Base-by-base conservation (phyloP, 2,329 filamentous ascomycete species). In the Pestalotiopsis sp. region DNA sequence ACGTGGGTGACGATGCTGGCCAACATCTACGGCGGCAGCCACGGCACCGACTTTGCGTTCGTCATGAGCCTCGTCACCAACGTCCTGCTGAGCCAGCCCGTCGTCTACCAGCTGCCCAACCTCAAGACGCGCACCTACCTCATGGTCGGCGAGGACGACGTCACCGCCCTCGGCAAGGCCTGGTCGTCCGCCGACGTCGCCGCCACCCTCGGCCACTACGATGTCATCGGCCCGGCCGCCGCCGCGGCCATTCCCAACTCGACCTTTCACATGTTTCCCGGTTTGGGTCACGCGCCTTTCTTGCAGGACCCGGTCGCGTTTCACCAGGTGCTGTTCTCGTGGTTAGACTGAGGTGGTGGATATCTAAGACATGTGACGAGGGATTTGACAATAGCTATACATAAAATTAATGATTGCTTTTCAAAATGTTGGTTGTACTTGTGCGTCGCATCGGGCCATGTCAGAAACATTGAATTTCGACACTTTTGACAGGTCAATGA, bases 1-100 rank as follows among this genome's bases (percentile, higher is more conserved):
- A 76, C 81, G 13, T 88, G 86, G 86, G 86, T 87, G 64, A 80
- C 82, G 58, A 88, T 88, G 87, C 80, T 87, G 17, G 79, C 82
- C 68, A 82, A 84, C 67, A 80, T 88, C 64, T 88, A 88, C 77
- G 71, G 80, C 66, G 82, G 85, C 6, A 78, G 79, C 36, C 69
- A 81, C 70, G 82, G 81, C 39, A 73, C 77, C 27, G 76, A 77
- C 41, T 88, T 83, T 69, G 78, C 83, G 17, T 82, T 76, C 66
- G 81, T 83, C 71, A 83, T 85, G 78, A 86, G 86, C 23, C 81
- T 81, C 58, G 80, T 84, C 17, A 85, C 85, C n/a, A 86, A 88
- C 72, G 83, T 86, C 78, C 82, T 88, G n/a, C 78, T 88, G 67
- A 86, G 84, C 23, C 83, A 85, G 68, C 85, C 86, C 1, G 78